Percentiles rank a stretch among this genome's conserved stretches.
Evolutionary conservation across 176 grass and related monocot species (phyloP).

Genomic region (Avena atlantica): DNA sequence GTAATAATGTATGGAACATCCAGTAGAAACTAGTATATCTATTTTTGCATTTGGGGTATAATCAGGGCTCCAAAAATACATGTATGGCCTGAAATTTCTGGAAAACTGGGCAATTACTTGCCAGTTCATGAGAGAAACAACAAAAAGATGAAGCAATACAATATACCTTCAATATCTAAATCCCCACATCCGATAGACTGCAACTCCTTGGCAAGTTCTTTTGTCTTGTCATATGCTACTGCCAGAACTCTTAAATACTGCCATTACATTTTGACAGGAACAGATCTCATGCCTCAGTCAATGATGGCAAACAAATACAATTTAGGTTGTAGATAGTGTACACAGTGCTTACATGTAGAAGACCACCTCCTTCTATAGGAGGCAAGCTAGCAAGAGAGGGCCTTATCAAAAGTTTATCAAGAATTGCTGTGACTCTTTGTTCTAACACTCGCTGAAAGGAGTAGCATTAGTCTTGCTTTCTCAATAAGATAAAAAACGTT

Average conservation of each 20-base stretch:
- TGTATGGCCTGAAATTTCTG: neutral
- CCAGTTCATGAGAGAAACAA: slow-evolving; percentile 10
- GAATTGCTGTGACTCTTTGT: slow-evolving; percentile 92
- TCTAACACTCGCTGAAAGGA: slow-evolving; percentile 92
- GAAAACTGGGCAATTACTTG: slow-evolving; percentile 16
- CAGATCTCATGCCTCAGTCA: slow-evolving; percentile 27
- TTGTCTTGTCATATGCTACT: slow-evolving; percentile 90
- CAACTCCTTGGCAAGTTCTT: slow-evolving; percentile 94
- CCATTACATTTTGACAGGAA: slow-evolving; percentile 50
- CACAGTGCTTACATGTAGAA: slow-evolving; percentile 70
- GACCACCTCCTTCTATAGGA: slow-evolving; percentile 78
- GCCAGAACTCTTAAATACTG: slow-evolving; percentile 95
- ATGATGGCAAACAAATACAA: slow-evolving; percentile 30
- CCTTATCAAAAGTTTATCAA: slow-evolving; percentile 92
- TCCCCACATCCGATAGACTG: slow-evolving; percentile 97
- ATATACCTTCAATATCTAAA: slow-evolving; percentile 94
- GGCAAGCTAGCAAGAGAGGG: slow-evolving; percentile 89
- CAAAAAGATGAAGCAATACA: slow-evolving; percentile 18
- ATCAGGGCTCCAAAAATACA: neutral
- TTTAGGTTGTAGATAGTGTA: slow-evolving; percentile 38
- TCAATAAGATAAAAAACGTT: slow-evolving; percentile 35
- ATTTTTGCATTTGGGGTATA: too few relatives aligned
- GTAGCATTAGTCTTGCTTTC: slow-evolving; percentile 50
- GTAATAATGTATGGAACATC: too few relatives aligned
- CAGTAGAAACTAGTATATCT: too few relatives aligned